phyloP scores from a whole-genome alignment of 129 eudicot species.

The Chrysanthemum seticuspe region DNA sequence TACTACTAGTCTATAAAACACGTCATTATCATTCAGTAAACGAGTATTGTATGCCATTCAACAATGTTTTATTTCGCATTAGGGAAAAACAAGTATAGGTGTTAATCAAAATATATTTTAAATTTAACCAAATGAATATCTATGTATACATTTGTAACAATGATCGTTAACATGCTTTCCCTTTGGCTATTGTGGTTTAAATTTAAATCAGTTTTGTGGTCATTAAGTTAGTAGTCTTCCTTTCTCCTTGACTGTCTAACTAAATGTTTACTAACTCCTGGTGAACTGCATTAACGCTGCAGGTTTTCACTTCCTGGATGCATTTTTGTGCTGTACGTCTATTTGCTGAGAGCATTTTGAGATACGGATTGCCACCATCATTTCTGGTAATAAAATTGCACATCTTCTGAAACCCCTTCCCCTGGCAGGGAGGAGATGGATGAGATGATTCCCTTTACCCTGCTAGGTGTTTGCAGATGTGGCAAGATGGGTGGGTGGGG shows the following conservation, averaged over 20 bases:
- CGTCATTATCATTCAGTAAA: no score
- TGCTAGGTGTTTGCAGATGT: neutral
- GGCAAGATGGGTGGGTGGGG: neutral
- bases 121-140: neutral
- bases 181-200: neutral
- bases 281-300: constrained; percentile 23
- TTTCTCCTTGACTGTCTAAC: no score
- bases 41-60: no score
- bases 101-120: neutral
- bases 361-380: constrained; percentile 90
- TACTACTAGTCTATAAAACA: no score
- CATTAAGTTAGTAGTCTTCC: no score
- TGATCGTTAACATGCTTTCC: neutral
- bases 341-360: constrained; percentile 84
- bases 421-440: neutral
- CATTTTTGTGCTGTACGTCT: constrained; percentile 93
- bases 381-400: constrained; percentile 58
- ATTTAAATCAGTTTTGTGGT: neutral
- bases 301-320: constrained; percentile 99
- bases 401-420: neutral
- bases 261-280: neutral
- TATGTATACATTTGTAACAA: neutral
- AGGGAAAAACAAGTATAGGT: no score
- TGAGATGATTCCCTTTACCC: neutral
- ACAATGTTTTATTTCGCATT: no score